Evolutionary conservation across 306 rosid species (phyloP), one percentile per base, ranked within the genome.

Genomic region (Gastrolobium villosum): DNA sequence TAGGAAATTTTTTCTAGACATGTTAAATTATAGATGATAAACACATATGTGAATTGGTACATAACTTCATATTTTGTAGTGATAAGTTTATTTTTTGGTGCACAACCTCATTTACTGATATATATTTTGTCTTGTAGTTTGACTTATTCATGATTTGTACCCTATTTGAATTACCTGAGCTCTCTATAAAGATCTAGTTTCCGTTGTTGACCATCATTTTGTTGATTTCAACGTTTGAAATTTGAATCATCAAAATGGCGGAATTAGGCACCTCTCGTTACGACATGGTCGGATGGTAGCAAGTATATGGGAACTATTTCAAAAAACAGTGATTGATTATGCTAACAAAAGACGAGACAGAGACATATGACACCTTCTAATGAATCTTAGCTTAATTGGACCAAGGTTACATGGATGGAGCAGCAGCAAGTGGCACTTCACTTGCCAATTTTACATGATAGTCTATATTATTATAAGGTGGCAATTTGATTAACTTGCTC

Each of bases 391-490:
- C 73, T 66, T 14, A 70, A 72, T 48, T 40, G 50, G 77, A 71
- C 48, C 69, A 34, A 66, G 68, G 61, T 73, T 71, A 62, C 85
- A 78, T 46, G 8, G 10, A 78, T 49, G 3, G 15, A 66, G 44
- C 49, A 14, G 44, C 49, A 14, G 10, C 67, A 66, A 56, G 74
- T 20, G n/a, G 49, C 49, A 63, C 6, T 65, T 15, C 28, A 20
- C 50, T 11, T 10, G 64, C 40, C 49, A 35, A 68, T 74, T 48
- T 77, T 9, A 49, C 65, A 76, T 36, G 15, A 59, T 26, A 13
- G 48, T 35, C 66, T 82, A n/a, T n/a, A n/a, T n/a, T n/a, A 77
- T 61, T 76, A 65, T 31, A 70, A 73, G 46, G 83, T 64, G 80
- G 71, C 54, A 65, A 84, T 55, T 53, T 85, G 86, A 45, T 9